phyloP scores from a whole-genome alignment of 2,329 filamentous ascomycete species.

The Scolecobasidium constrictum region DNA sequence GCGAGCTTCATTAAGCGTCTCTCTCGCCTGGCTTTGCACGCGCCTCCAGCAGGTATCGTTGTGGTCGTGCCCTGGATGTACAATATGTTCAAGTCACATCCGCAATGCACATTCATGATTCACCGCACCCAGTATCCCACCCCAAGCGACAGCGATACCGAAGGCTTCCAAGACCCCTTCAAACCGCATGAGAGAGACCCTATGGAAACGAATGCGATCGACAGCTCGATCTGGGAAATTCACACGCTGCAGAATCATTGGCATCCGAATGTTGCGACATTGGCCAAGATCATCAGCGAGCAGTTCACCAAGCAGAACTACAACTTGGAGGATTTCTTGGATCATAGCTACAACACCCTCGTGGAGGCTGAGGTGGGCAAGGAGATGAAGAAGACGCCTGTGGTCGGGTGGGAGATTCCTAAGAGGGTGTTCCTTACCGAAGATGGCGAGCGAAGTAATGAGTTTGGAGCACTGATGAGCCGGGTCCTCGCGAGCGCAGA shows the following conservation, averaged over 20 bases:
- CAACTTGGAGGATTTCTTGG: slow-evolving; percentile 92
- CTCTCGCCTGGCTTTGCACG: slow-evolving; percentile 70
- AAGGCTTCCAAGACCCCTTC: slow-evolving; percentile 66
- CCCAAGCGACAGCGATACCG: slow-evolving; percentile 48
- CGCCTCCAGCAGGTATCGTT: slow-evolving; percentile 81
- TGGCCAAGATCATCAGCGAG: slow-evolving; percentile 87
- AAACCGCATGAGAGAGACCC: slow-evolving; percentile 66
- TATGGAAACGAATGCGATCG: slow-evolving; percentile 74
- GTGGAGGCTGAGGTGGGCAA: slow-evolving; percentile 76
- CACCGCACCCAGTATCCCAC: slow-evolving; percentile 60
- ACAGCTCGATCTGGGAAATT: slow-evolving; percentile 91
- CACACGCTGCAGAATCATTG: slow-evolving; percentile 86
- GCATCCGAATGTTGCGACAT: slow-evolving; percentile 90
- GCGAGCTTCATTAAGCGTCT: slow-evolving; percentile 96
- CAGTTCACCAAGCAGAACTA: slow-evolving; percentile 96
- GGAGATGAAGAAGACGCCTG: slow-evolving; percentile 73
- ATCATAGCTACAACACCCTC: slow-evolving; percentile 82
- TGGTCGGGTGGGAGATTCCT: slow-evolving; percentile 56
- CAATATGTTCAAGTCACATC: slow-evolving; percentile 84
- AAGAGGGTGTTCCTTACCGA: slow-evolving; percentile 3
- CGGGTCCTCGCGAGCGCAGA: no score
- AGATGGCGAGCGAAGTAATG: not conserved
- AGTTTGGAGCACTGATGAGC: not conserved
- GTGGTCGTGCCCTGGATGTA: slow-evolving; percentile 88
- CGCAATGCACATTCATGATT: slow-evolving; percentile 90